Base-by-base conservation (phyloP, 1,139 yeast species). In the Yamadazyma atlantica region DNA sequence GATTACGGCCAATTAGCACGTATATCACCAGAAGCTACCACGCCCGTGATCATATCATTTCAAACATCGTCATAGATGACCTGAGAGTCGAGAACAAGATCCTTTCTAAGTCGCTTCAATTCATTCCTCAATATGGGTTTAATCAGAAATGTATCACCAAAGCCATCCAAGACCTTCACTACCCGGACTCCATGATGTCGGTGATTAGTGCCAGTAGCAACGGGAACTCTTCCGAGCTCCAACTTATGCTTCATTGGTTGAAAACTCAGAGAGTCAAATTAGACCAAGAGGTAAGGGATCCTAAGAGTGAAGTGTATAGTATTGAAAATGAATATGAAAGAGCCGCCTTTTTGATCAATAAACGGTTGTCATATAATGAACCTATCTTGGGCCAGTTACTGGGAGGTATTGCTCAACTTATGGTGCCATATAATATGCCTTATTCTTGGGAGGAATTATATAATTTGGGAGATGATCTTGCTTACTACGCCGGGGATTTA, bases 401-500 rank as follows among this genome's bases (percentile, higher is more conserved):
- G 3, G 63, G 64, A 24, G 85, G 85, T 0, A 58, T 84, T 36
- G 72, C 80, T 0, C 67, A 71, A 32, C 69, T 83, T 62, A 60
- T 79, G 14, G 53, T 72, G 27, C 89, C 89, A 0, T 62, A 64
- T 37, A 80, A 80, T 51, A 38, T 80, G 26, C 50, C 66, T 2
- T 50, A 52, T 23, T 73, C 88, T 0, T 44, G 85, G 33, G 76
- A 74, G 25, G 95, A 88, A 54, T 73, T 92, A 43, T 85, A 82
- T 51, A 73, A 76, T 38, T 71, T 90, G 38, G 74, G 89, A 13
- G 53, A 92, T 59, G 97, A 92, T 55, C 72, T 92, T 45, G 78
- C 88, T 37, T 88, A 66, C 59, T 80, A 80, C 50, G 80, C 95
- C 0, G 94, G 90, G 3, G 97, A 90, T 55, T 63, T 70, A 38